Base-by-base conservation (phyloP, 2,329 filamentous ascomycete species). In the Diaporthe sp. region DNA sequence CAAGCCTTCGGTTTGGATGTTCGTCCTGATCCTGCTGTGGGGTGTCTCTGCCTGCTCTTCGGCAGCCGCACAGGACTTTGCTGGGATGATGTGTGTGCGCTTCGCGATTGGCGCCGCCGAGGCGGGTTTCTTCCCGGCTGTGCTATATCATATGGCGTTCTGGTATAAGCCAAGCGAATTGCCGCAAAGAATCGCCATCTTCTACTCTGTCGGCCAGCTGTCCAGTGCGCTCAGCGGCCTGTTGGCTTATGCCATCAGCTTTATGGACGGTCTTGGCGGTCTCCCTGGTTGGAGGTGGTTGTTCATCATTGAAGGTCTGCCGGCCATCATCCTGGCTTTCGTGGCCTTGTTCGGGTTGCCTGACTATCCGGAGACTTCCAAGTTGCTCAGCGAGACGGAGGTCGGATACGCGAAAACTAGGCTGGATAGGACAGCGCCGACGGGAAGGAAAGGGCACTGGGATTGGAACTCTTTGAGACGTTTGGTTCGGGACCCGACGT, bases 1-100 rank as follows among this genome's bases (percentile, higher is more conserved):
- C n/a, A 62, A 62, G 58, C 58, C 58, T 62, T 62, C 58, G 37
- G n/a, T 62, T n/a, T 62, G 58, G 58, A 62, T 62, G 37, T 62
- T 62, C 37, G 58, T 62, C 37, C 58, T 62, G n/a, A 62, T 62
- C n/a, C 37, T 62, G n/a, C n/a, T 62, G 12, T 62, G 58, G 58
- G 58, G 58, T 28, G 10, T 62, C 37, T 62, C 58, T 1, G 58
- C 58, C n/a, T 62, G 37, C 58, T 62, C 58, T 7, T 62, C 58
- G 7, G 58, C 58, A 28, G 58, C 58, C n/a, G 58, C 58, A n/a
- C 37, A 44, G 37, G 58, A 62, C n/a, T 62, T 62, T 62, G 58
- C 58, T 28, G 58, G 58, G n/a, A 62, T 62, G 58, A 62, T 62
- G 58, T 62, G 58, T 13, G 58, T 62, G n/a, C 58, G 58, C 37